These are phyloP conservation scores for Elsinoe perseae DNA, from an alignment of 2,329 filamentous ascomycete species.

Conservation along the genomic window DNA sequence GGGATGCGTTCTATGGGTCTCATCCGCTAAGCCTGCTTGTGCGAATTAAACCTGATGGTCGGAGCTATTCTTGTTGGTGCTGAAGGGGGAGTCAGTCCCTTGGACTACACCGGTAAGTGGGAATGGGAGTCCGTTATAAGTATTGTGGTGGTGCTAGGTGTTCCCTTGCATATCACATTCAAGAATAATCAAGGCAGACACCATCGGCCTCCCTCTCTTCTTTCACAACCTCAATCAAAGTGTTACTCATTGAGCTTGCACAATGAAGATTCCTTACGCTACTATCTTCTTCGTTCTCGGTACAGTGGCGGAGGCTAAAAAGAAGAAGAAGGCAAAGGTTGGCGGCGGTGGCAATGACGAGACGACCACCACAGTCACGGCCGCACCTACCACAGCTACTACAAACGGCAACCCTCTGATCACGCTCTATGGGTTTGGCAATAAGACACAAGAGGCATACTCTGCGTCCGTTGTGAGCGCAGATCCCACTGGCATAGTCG, in stretches of 20 bases:
- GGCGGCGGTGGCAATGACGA: background rate
- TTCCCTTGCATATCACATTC: background rate
- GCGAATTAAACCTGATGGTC: background rate
- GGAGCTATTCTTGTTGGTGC: constrained; percentile 8
- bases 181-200: background rate
- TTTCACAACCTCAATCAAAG: background rate
- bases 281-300: constrained; percentile 4
- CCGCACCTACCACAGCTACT: background rate
- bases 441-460: background rate
- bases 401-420: constrained; percentile 3
- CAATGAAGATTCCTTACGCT: constrained; percentile 5
- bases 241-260: background rate
- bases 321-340: constrained; percentile 10
- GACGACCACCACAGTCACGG: background rate
- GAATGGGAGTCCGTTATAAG: background rate
- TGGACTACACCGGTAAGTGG: background rate
- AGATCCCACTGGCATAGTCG: background rate
- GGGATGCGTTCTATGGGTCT: background rate
- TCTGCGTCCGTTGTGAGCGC: background rate
- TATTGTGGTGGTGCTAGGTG: background rate
- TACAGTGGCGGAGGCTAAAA: constrained; percentile 2
- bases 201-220: background rate
- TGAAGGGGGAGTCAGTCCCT: background rate
- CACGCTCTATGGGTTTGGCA: constrained; percentile 9
- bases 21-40: background rate